Base-by-base conservation (phyloP, 139 green algal species). In the Penium margaritaceum region DNA sequence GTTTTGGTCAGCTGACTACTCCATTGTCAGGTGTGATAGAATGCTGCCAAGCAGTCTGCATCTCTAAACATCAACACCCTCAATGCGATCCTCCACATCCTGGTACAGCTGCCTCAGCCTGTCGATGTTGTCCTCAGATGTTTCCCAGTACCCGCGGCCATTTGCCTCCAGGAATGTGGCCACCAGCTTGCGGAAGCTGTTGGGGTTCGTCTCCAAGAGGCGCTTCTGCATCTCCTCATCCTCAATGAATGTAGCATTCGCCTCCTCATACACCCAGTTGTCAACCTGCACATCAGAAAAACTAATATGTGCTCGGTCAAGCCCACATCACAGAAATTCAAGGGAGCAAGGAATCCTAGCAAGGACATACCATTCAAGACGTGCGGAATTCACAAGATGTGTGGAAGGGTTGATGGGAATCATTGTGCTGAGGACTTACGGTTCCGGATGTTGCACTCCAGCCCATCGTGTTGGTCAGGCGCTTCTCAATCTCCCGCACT, bases 191-290 rank as follows among this genome's bases (percentile, higher is more conserved):
- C 90, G 83, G 87, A 95, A 95, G 38, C 81, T 91, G 90, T 96
- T 97, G 73, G 94, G 94, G 87, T 99, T 99, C 54, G 92, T 87
- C 53, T 96, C 88, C 90, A 99, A 90, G 43, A 99, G 78, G 24
- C 94, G 85, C 84, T 93, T 79, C 14, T 91, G 87, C 93, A 98
- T 97, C 58, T 92, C 93, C 0, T 85, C 78, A 80, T 98, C 93
- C 74, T 96, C 90, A 63, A 98, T 98, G 89, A 95, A 98, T 1
- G 90, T 95, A 30, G 67, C 64, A 84, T 98, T 98, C 73, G 91
- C 93, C 84, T 98, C 94, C 61, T 99, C 94, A 64, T 99, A 99
- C 65, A 99, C 92, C 91, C 91, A 99, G 88, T 98, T 98, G 89
- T 99, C 94, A 1, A 97, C 91, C 68, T 76, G 68, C 1, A 44